These are phyloP conservation scores for Phytophthora macrochlamydospora DNA, from an alignment of 352 stramenopile species.

Conservation along the genomic window DNA sequence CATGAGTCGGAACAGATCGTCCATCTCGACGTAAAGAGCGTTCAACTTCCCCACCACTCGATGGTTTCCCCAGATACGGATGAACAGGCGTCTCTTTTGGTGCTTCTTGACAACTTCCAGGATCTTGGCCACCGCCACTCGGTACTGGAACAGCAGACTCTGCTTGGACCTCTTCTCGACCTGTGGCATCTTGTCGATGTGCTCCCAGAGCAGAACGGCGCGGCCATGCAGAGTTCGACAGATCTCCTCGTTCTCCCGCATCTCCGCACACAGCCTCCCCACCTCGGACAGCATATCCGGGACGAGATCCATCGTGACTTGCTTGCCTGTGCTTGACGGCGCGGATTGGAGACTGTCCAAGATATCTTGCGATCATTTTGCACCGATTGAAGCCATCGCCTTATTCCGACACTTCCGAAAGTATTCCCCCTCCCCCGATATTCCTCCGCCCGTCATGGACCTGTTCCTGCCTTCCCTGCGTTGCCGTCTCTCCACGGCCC, in stretches of 20 bases:
- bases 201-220: conserved; percentile 24
- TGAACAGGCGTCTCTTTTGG: conserved; percentile 7
- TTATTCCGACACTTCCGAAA: too few relatives aligned
- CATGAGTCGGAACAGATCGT: conserved; percentile 24
- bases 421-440: too few relatives aligned
- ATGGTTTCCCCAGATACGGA: conserved; percentile 18
- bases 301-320: conserved; percentile 19
- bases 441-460: neutral
- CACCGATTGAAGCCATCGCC: too few relatives aligned
- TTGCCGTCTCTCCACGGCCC: conserved; percentile 16
- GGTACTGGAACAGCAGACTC: conserved; percentile 25
- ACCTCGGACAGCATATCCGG: conserved; percentile 23
- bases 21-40: conserved; percentile 17
- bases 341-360: conserved; percentile 1
- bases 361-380: too few relatives aligned
- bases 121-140: conserved; percentile 25
- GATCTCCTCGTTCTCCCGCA: conserved; percentile 27
- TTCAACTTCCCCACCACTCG: conserved; percentile 12
- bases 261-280: conserved; percentile 20
- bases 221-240: conserved; percentile 13
- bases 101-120: conserved; percentile 13
- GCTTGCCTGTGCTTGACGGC: neutral
- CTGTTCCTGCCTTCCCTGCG: conserved; percentile 26
- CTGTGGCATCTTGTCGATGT: conserved; percentile 32
- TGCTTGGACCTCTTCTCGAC: conserved; percentile 26